Conservation (phyloP, 1,284 basidiomycete species). For the Trichosporon sp. region DNA sequence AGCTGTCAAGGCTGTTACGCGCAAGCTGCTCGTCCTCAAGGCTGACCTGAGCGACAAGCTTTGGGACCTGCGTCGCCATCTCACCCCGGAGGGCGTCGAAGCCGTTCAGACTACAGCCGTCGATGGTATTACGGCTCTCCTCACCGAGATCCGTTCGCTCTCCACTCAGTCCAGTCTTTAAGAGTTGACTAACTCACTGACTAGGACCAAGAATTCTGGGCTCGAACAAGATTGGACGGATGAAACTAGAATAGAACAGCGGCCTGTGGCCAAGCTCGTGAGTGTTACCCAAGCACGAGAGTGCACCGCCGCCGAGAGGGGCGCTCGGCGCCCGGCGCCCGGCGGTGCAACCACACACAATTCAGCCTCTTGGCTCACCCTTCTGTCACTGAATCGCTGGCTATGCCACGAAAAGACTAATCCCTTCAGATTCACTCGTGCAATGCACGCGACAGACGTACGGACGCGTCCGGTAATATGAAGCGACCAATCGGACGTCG, state of each 20-base stretch:
- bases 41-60: neutral
- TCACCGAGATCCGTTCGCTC: neutral
- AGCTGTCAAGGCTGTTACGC: neutral
- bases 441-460: neutral
- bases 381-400: neutral
- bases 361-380: neutral
- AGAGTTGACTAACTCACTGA: too few species aligned
- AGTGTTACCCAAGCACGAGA: too few species aligned
- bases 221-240: neutral
- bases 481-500: neutral
- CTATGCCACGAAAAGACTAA: neutral
- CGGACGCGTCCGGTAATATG: too few species aligned
- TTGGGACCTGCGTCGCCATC: neutral
- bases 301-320: too few species aligned
- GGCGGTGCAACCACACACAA: neutral
- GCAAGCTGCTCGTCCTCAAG: neutral
- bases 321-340: too few species aligned
- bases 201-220: too few species aligned
- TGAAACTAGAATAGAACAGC: neutral
- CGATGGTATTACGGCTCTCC: neutral
- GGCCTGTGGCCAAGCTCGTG: neutral
- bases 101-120: neutral
- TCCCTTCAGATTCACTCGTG: neutral
- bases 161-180: neutral
- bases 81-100: neutral